Conservation (phyloP, 176 grass and related monocot genomes). For the Musa beccarii region DNA sequence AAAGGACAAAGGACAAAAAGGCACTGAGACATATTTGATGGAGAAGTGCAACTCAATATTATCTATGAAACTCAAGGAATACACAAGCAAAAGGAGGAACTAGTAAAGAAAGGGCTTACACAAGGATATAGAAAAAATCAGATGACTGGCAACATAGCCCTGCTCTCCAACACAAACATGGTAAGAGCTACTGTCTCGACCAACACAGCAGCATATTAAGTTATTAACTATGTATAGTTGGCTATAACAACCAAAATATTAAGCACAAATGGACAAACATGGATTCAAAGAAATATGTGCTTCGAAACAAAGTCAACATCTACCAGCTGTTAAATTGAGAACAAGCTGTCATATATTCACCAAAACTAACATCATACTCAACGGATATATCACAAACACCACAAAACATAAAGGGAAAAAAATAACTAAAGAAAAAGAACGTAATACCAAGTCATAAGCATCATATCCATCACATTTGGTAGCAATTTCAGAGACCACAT, state of each 20-base stretch:
- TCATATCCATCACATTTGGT: slow-evolving; percentile 93
- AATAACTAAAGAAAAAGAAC: slow-evolving; percentile 14
- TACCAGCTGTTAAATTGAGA: background rate
- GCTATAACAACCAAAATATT: background rate
- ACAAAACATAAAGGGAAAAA: background rate
- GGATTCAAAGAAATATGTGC: background rate
- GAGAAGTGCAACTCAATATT: no score
- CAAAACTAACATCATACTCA: background rate
- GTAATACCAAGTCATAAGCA: slow-evolving; percentile 88
- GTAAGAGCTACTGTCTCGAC: background rate
- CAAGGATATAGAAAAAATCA: no score
- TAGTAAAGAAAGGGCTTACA: background rate
- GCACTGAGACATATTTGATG: background rate
- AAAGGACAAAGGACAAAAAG: background rate
- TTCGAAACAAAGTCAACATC: background rate
- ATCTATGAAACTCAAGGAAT: background rate
- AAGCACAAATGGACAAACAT: background rate
- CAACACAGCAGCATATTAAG: background rate
- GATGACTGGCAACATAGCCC: no score
- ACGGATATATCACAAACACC: background rate
- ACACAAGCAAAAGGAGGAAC: background rate
- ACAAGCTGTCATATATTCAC: slow-evolving; percentile 7
- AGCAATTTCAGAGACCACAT: slow-evolving; percentile 71
- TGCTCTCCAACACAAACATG: no score
- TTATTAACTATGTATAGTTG: background rate